Percentiles rank a stretch among this genome's conserved stretches.
phyloP scores from a whole-genome alignment of 441 rosid species.

The Populus hybrid region DNA sequence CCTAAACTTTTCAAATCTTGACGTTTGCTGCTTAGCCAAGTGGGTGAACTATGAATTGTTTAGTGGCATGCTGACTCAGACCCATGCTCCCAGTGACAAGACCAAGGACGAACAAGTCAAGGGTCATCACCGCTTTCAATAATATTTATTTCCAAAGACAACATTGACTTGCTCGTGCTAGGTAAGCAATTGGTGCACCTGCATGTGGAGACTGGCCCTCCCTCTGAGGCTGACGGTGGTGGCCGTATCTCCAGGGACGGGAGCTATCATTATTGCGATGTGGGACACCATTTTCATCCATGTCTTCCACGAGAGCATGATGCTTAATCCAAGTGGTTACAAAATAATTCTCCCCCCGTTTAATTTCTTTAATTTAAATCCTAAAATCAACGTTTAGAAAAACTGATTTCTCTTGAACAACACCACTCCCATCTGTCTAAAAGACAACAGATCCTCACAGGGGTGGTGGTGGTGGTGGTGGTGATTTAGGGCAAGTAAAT shows the following conservation, averaged over 20 bases:
- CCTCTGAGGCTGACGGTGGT: background rate
- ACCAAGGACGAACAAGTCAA: background rate
- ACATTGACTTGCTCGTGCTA: background rate
- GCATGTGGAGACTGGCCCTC: background rate
- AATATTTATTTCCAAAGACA: background rate
- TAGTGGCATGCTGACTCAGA: background rate
- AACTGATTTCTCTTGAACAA: no score
- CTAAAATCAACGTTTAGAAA: no score
- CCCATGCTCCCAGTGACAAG: slow-evolving; percentile 1
- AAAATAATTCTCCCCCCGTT: no score
- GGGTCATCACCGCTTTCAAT: background rate
- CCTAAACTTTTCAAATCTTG: background rate
- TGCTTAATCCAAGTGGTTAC: no score
- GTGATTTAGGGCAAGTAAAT: no score
- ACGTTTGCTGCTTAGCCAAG: background rate
- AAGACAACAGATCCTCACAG: no score
- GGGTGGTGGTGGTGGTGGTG: no score
- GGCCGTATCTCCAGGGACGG: no score
- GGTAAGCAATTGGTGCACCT: background rate
- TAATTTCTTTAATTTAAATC: no score
- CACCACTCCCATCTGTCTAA: no score
- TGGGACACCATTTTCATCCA: no score
- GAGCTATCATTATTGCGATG: background rate
- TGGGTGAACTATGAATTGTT: background rate
- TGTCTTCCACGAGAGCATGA: no score